A percentile compares a stretch with the other conserved stretches of the same genome.
Conservation (phyloP, 345 rosid genomes). For the Eucalyptus microcorys region DNA sequence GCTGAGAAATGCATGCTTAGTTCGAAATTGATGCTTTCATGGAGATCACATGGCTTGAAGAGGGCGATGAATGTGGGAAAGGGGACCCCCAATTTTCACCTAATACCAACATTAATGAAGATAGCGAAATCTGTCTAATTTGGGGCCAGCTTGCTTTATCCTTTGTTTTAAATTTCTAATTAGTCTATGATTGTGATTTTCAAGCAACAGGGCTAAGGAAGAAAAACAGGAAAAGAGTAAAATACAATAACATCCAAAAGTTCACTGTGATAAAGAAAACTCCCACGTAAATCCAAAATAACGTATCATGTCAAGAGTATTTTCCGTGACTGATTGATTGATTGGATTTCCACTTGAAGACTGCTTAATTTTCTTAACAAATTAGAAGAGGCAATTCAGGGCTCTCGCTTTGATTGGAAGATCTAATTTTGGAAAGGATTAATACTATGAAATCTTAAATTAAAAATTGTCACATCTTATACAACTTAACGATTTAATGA, state of each 20-base stretch:
- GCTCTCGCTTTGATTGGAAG: background rate
- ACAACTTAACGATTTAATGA: accelerated
- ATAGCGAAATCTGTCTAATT: background rate
- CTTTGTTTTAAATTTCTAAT: background rate
- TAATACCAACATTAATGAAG: background rate
- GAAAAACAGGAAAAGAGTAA: background rate
- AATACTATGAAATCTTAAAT: no score
- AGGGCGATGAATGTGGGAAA: background rate
- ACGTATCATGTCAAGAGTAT: background rate
- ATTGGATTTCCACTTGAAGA: background rate
- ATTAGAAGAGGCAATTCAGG: background rate
- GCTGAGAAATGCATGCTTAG: background rate
- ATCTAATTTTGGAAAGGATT: background rate
- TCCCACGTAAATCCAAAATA: background rate
- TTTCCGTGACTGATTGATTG: background rate
- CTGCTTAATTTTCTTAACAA: background rate
- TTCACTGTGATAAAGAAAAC: background rate
- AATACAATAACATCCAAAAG: background rate
- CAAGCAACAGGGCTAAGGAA: background rate
- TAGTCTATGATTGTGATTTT: background rate
- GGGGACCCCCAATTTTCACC: background rate
- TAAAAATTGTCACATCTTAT: no score
- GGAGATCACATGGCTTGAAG: background rate
- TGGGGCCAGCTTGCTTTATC: background rate
- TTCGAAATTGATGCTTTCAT: background rate